phyloP scores from a whole-genome alignment of 192 early-diverging fungal genomes.

The Rhizophagus clarus region DNA sequence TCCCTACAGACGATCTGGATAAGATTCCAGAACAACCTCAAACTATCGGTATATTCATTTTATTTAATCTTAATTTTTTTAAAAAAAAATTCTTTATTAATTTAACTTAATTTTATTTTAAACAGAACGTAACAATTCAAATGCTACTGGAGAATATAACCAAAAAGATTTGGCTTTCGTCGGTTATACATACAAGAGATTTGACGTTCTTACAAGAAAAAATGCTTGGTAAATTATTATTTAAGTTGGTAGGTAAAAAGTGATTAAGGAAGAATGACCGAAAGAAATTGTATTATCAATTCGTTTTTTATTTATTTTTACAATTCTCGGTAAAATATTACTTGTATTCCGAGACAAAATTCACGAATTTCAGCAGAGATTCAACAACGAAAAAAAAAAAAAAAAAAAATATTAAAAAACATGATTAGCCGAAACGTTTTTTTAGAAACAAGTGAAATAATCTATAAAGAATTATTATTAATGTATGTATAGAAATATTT shows the following conservation, averaged over 20 bases:
- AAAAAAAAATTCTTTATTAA: background rate
- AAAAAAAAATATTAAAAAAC: background rate
- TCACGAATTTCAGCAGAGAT: background rate
- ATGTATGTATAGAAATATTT: background rate
- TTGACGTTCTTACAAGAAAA: constrained; percentile 77
- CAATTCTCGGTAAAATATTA: too few species aligned
- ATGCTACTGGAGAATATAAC: constrained; percentile 43
- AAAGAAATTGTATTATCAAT: background rate
- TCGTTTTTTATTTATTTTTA: background rate
- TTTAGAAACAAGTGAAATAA: too few species aligned
- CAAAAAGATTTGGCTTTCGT: constrained; percentile 98
- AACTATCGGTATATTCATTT: background rate
- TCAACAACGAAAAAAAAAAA: background rate
- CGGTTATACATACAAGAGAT: constrained; percentile 98
- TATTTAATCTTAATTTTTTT: background rate
- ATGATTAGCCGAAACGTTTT: background rate
- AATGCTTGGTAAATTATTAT: constrained; percentile 56
- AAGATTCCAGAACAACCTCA: constrained; percentile 61
- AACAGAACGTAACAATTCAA: constrained; percentile 19
- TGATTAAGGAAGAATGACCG: background rate
- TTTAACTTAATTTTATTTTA: too few species aligned
- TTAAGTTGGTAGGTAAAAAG: background rate
- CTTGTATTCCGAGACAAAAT: background rate
- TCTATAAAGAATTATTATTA: background rate
- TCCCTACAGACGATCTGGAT: constrained; percentile 92